phyloP scores from a whole-genome alignment of 2,329 filamentous ascomycete genomes.

The Elsinoe ampelina region DNA sequence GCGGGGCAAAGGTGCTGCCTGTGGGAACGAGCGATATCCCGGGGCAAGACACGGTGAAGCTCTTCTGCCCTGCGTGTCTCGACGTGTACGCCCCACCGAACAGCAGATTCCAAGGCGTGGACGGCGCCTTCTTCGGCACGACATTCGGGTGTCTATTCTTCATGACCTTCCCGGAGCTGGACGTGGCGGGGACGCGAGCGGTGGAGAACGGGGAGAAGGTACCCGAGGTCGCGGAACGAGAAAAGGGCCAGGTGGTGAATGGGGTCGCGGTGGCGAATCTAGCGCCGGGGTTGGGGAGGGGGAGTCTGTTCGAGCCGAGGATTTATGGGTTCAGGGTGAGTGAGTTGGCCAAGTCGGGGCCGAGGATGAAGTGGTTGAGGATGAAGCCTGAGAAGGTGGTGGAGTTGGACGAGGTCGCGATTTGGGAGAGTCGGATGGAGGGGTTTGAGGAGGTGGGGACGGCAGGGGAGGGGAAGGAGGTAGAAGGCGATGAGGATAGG shows the following conservation, averaged over 20 bases:
- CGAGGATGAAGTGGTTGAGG: slow-evolving; percentile 93
- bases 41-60: slow-evolving; percentile 93
- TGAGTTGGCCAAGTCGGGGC: slow-evolving; percentile 79
- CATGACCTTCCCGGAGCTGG: slow-evolving; percentile 95
- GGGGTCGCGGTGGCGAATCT: slow-evolving; percentile 81
- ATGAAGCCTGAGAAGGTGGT: slow-evolving; percentile 70
- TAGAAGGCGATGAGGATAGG: slow-evolving; percentile 15
- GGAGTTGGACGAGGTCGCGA: slow-evolving; percentile 66
- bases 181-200: slow-evolving; percentile 47
- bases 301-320: slow-evolving; percentile 83
- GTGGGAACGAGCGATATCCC: slow-evolving; percentile 92
- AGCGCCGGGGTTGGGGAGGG: slow-evolving; percentile 71
- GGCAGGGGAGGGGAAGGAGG: slow-evolving; percentile 15
- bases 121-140: slow-evolving; percentile 95
- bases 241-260: slow-evolving; percentile 52
- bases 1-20: slow-evolving; percentile 79
- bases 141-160: slow-evolving; percentile 97
- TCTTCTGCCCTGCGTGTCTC: slow-evolving; percentile 93
- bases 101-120: slow-evolving; percentile 92
- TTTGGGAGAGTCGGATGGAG: slow-evolving; percentile 29
- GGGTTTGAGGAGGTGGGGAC: slow-evolving; percentile 29
- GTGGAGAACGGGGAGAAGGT: slow-evolving; percentile 1
- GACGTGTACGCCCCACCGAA: slow-evolving; percentile 97
- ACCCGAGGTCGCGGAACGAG: slow-evolving; percentile 18
- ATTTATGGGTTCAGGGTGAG: slow-evolving; percentile 97